Percentiles rank a stretch among this genome's conserved stretches.
phyloP scores from a whole-genome alignment of 345 rosid genomes.

The Gossypium rotundifolium region DNA sequence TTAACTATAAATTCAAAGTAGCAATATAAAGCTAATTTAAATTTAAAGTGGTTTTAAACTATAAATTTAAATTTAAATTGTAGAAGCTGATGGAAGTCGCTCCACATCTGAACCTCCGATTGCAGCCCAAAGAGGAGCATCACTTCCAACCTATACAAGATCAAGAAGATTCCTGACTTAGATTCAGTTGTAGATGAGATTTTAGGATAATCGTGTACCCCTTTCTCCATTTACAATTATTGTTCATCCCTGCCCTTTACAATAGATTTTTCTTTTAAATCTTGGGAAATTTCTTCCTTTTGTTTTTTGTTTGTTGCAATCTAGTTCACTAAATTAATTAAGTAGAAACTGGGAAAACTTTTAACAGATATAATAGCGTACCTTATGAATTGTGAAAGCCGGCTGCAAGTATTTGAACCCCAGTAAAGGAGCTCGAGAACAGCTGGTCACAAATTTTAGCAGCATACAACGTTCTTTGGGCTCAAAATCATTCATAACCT shows the following conservation, averaged over 20 bases:
- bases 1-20: no score
- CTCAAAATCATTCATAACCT: constrained; percentile 84
- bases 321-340: background rate
- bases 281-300: background rate
- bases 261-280: background rate
- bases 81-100: constrained; percentile 97
- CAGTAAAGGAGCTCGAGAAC: constrained; percentile 90
- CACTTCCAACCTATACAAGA: constrained; percentile 65
- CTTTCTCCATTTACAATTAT: background rate
- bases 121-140: constrained; percentile 85
- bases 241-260: background rate
- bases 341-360: background rate
- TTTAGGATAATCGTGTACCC: background rate
- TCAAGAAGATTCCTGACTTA: constrained; percentile 12
- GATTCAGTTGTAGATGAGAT: background rate
- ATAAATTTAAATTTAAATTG: no score
- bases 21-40: no score
- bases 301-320: background rate
- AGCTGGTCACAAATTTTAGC: constrained; percentile 96
- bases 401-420: constrained; percentile 96
- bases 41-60: no score
- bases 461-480: constrained; percentile 86
- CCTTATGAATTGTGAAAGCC: constrained; percentile 89
- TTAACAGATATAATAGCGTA: constrained; percentile 20
- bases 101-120: constrained; percentile 96